phyloP scores from a whole-genome alignment of 1,139 yeast species.

The Candida tropicalis region DNA sequence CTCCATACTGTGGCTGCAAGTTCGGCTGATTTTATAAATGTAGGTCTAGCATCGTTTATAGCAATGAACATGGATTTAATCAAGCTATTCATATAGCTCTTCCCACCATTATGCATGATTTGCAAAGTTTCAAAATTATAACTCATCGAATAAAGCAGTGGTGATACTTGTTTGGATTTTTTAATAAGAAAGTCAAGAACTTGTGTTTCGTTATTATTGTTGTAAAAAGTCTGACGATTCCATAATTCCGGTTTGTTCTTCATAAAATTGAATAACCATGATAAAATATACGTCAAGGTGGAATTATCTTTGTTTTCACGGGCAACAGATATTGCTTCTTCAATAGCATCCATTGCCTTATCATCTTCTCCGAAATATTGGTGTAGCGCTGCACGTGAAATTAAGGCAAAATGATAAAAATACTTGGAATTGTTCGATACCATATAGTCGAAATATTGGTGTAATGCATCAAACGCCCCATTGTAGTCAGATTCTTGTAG shows the following conservation, averaged over 20 bases:
- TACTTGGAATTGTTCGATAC: constrained; percentile 66
- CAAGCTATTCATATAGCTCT: constrained; percentile 52
- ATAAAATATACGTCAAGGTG: constrained; percentile 73
- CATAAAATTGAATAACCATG: constrained; percentile 78
- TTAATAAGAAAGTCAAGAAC: constrained; percentile 63
- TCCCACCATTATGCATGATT: constrained; percentile 51
- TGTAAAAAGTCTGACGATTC: constrained; percentile 42
- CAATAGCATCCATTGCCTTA: constrained; percentile 79
- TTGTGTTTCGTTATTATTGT: constrained; percentile 53
- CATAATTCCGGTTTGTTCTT: constrained; percentile 65
- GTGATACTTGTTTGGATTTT: constrained; percentile 55
- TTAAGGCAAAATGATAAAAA: constrained; percentile 79
- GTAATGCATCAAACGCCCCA: constrained; percentile 70
- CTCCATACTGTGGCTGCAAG: constrained; percentile 53
- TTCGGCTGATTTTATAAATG: constrained; percentile 51
- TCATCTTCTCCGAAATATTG: constrained; percentile 73
- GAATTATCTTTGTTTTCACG: constrained; percentile 78
- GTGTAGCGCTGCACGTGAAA: constrained; percentile 77
- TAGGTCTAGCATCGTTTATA: constrained; percentile 37
- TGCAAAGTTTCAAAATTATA: constrained; percentile 62
- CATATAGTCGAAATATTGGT: constrained; percentile 85
- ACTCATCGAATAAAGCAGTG: constrained; percentile 58
- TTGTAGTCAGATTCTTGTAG: constrained; percentile 68
- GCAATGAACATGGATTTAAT: constrained; percentile 58
- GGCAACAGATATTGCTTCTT: constrained; percentile 87